Percentiles rank a stretch among this genome's conserved stretches.
Evolutionary conservation across 2,329 filamentous ascomycete species (phyloP).

Genomic region (Colletotrichum costaricense): DNA sequence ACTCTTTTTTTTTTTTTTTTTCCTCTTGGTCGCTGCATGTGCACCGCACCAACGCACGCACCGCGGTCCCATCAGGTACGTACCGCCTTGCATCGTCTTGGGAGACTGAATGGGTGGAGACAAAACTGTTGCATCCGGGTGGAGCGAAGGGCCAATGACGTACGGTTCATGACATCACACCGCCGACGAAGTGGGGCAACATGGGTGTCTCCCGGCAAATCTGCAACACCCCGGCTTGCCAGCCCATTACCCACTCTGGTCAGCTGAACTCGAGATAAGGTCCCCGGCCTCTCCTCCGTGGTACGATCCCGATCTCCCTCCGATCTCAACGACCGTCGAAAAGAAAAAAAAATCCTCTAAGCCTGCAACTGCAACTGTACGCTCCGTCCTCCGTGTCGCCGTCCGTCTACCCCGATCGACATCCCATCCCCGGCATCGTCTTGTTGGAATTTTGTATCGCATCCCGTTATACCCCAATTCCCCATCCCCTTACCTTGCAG

Average conservation of each 20-base stretch:
- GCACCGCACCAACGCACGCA: not conserved
- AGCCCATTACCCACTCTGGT: constrained; percentile 9
- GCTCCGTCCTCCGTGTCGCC: constrained; percentile 19
- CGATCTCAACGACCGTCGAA: constrained; percentile 12
- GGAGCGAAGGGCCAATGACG: constrained; percentile 25
- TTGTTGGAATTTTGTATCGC: not conserved
- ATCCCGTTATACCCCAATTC: not conserved
- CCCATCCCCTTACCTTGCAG: not conserved
- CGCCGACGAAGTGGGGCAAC: constrained; percentile 11
- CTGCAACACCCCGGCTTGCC: constrained; percentile 15
- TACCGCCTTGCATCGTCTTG: not conserved
- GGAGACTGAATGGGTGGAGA: not conserved
- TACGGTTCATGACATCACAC: constrained; percentile 34
- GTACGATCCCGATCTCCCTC: constrained; percentile 28
- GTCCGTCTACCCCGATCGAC: constrained; percentile 15
- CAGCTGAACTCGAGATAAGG: constrained; percentile 24
- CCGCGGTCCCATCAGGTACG: not conserved
- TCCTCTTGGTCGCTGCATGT: not conserved
- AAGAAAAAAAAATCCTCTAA: not conserved
- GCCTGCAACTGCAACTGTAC: not conserved
- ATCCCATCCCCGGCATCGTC: constrained; percentile 1
- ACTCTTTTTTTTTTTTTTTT: not conserved
- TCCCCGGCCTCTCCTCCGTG: constrained; percentile 23
- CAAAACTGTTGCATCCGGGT: constrained; percentile 10
- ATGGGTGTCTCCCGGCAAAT: constrained; percentile 18